Base-by-base conservation (phyloP, 1,284 basidiomycete species). In the Hypsizygus ulmarius region DNA sequence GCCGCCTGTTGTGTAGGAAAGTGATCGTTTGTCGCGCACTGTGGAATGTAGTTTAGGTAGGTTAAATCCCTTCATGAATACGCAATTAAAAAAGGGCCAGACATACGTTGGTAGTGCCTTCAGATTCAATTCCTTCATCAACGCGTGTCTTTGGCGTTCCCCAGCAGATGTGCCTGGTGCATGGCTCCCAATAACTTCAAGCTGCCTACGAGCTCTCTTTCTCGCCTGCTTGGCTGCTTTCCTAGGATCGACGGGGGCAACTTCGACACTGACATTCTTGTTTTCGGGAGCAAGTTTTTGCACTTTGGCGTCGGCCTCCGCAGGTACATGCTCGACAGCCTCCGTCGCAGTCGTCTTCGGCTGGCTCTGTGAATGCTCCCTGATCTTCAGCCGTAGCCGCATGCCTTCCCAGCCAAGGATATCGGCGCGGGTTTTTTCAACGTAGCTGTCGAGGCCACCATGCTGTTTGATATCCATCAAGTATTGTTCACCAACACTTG, bases 381-480 rank as follows among this genome's bases (percentile, higher is more conserved):
- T 71, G 15, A 90, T 70, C 57, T 75, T 67, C 14, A 84, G 59
- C 32, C 89, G 76, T 44, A 93, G 65, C 36, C 81, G 74, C 79
- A 92, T 83, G 2, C 90, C 90, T 63, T 84, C 83, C 54, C 78
- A 75, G 0, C 90, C 87, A 18, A 93, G 73, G 19, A 82, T 62
- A 30, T 83, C 74, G 10, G 82, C 70, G 37, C 77, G 77, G 15
- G 84, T 87, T 33, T 78, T 79, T 49, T 83, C 71, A 10, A 93
- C 68, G 63, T 93, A 93, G 47, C 82, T 75, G 64, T 93, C 90
- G 38, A 93, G 61, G n/a, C 89, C 85, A 12, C 87, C 87, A 51
- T 85, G 72, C 86, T 89, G 40, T 12, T 37, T 25, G 32, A 33
- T 34, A 18, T 15, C 11, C 38, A 9, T 16, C 28, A 36, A 33